These are phyloP conservation scores for Paecilomyces dactylethromorphus DNA, from an alignment of 2,329 filamentous ascomycete genomes.

Conservation along the genomic window DNA sequence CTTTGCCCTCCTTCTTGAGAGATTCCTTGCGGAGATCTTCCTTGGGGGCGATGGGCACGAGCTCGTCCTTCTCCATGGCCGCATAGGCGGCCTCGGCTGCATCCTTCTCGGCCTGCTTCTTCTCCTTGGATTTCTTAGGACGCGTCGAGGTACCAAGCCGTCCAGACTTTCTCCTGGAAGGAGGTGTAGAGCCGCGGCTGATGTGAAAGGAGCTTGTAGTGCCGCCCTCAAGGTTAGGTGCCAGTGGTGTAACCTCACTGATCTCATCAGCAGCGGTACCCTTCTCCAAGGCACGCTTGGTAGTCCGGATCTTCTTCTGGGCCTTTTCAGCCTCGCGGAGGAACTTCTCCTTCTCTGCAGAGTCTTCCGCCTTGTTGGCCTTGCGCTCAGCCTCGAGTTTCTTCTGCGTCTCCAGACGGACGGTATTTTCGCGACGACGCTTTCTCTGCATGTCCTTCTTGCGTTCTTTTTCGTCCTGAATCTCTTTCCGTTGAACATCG, in stretches of 20 bases:
- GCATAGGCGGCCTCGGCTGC: slow-evolving; percentile 83
- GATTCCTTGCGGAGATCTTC: slow-evolving; percentile 45
- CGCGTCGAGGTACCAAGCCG: slow-evolving; percentile 48
- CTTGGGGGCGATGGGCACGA: slow-evolving; percentile 48
- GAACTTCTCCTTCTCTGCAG: slow-evolving; percentile 72
- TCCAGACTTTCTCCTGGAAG: slow-evolving; percentile 49
- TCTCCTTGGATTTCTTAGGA: slow-evolving; percentile 79
- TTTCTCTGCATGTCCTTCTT: slow-evolving; percentile 99
- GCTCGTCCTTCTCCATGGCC: slow-evolving; percentile 48
- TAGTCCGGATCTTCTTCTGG: slow-evolving; percentile 87
- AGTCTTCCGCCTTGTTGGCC: slow-evolving; percentile 71
- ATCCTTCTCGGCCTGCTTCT: slow-evolving; percentile 63
- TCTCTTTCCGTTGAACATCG: slow-evolving; percentile 82
- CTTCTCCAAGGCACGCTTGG: slow-evolving; percentile 78
- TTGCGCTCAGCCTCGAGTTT: slow-evolving; percentile 72
- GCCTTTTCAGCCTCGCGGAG: slow-evolving; percentile 81
- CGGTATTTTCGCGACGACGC: slow-evolving; percentile 86
- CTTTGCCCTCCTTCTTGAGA: slow-evolving; percentile 38
- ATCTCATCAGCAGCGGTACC: slow-evolving; percentile 69
- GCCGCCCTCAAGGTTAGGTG: slow-evolving; percentile 76
- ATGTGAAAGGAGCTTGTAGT: slow-evolving; percentile 79
- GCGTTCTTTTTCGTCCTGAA: slow-evolving; percentile 92
- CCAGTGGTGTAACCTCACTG: slow-evolving; percentile 62
- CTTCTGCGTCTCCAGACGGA: slow-evolving; percentile 80
- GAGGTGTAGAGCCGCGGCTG: slow-evolving; percentile 46